Conservation (phyloP, 306 rosid genomes). For the Ochetophila trinervis region DNA sequence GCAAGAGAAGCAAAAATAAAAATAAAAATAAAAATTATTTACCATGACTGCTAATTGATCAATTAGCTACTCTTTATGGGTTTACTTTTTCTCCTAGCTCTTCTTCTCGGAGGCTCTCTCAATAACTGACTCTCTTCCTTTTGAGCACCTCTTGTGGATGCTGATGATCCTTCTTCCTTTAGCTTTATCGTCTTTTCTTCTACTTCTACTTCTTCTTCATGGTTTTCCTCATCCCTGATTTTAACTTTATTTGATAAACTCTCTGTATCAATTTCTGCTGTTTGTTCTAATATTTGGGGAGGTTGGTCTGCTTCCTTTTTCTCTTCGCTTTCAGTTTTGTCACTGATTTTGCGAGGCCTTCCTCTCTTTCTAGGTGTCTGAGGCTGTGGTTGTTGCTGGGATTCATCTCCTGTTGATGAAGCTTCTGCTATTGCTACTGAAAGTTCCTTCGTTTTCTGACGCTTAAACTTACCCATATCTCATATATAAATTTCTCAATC, state of each 20-base stretch:
- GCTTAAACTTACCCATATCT: constrained; percentile 71
- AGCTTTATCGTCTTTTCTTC: constrained; percentile 8
- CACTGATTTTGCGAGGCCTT: constrained; percentile 69
- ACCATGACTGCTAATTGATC: background rate
- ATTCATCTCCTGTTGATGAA: constrained; percentile 45
- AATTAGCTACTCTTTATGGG: constrained; percentile 77
- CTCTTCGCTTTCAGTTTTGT: constrained; percentile 29
- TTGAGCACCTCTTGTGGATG: constrained; percentile 17
- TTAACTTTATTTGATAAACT: constrained; percentile 29
- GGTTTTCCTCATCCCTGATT: constrained; percentile 17
- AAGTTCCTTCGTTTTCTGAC: constrained; percentile 68
- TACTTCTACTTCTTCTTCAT: constrained; percentile 9
- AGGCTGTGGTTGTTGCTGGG: constrained; percentile 26
- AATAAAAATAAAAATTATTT: background rate
- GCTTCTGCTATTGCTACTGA: constrained; percentile 81
- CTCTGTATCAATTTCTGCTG: constrained; percentile 21
- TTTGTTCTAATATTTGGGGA: background rate
- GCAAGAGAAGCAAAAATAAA: background rate
- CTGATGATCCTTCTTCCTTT: constrained; percentile 29
- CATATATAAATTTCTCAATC: background rate
- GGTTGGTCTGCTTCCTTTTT: constrained; percentile 7
- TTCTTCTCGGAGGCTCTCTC: constrained; percentile 54
- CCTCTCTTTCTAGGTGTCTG: constrained; percentile 77
- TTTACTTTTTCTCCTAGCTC: constrained; percentile 71
- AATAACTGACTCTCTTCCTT: constrained; percentile 25